Base-by-base conservation (phyloP, 208 protist species). In the Vickermania ingenoplastis region DNA sequence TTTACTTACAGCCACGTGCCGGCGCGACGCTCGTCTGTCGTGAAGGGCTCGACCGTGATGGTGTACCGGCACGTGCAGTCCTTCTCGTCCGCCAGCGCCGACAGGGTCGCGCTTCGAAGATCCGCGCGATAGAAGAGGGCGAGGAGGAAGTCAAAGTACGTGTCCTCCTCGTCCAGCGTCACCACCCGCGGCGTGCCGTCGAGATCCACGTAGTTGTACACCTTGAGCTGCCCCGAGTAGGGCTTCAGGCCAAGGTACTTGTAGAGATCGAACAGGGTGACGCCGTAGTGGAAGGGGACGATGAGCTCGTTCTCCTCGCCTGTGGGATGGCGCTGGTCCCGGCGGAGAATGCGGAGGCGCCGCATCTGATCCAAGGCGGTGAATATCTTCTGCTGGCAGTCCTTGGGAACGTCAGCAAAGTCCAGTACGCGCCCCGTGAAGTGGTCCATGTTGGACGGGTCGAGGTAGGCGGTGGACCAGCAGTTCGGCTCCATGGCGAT, bases 401-500 rank as follows among this genome's bases (percentile, higher is more conserved):
- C 26, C 65, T 81, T 73, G 24, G 68, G 48, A 55, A 94, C 64
- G 0, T 71, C 83, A 4, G 76, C 83, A 67, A 87, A 94, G 67
- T 89, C 81, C n/a, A 94, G 70, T 53, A 94, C 81, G 57, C 86
- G 80, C 25, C 86, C 86, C n/a, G 80, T 87, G 57, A 94, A 75
- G 36, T 94, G 86, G 54, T 94, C 86, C 60, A 79, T 66, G 61
- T 94, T 94, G 13, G 79, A 76, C 1, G 80, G 81, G 52, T 94
- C 86, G 2, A 94, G 63, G 41, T 86, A 86, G 11, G 83, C 81
- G 5, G 79, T 78, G 30, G 53, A 59, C 86, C 86, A 94, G 53
- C 82, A 66, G 2, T 74, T 63, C 1, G 86, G 82, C 27, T 94
- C 69, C 86, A 94, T 94, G 7, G 66, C 83, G 49, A 94, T 83